Evolutionary conservation across 352 stramenopile genomes (phyloP).

Genomic region (Pythium phragmiticola): DNA sequence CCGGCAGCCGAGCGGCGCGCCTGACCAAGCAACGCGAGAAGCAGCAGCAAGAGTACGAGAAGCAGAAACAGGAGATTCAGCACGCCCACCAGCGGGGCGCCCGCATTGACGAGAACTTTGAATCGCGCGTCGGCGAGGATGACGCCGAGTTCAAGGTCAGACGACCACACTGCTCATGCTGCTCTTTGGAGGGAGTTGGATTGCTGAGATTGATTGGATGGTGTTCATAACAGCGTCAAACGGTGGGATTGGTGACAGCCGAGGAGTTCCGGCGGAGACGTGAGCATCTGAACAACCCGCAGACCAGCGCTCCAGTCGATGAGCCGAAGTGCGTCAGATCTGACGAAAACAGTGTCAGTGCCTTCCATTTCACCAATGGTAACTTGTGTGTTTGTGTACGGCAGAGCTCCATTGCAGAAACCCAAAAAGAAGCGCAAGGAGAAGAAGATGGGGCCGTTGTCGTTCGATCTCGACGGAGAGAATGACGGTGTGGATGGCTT

Average conservation of each 20-base stretch:
- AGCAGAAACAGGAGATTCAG: conserved; percentile 91
- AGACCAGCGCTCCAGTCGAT: conserved; percentile 29
- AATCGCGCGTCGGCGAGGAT: conserved; percentile 75
- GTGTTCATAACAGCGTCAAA: conserved; percentile 59
- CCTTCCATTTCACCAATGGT: conserved; percentile 10
- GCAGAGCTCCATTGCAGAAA: conserved; percentile 34
- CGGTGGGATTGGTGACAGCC: conserved; percentile 92
- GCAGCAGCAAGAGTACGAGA: conserved; percentile 94
- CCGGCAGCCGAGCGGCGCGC: conserved; percentile 86
- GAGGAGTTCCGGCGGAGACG: conserved; percentile 91
- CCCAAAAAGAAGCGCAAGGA: conserved; percentile 80
- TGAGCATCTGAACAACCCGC: conserved; percentile 70
- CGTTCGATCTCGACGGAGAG: conserved; percentile 82
- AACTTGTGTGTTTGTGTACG: background rate
- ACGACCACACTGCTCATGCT: conserved; percentile 10
- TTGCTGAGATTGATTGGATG: conserved; percentile 2
- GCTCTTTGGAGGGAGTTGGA: background rate
- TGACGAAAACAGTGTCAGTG: background rate
- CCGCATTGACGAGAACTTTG: conserved; percentile 92
- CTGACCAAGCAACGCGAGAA: conserved; percentile 92
- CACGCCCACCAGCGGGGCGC: conserved; percentile 69
- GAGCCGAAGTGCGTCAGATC: conserved; percentile 8
- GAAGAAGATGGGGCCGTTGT: conserved; percentile 75
- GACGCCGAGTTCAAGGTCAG: conserved; percentile 85
- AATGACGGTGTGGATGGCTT: conserved; percentile 37